Conservation (phyloP, 306 rosid genomes). For the Ammopiptanthus mongolicus region DNA sequence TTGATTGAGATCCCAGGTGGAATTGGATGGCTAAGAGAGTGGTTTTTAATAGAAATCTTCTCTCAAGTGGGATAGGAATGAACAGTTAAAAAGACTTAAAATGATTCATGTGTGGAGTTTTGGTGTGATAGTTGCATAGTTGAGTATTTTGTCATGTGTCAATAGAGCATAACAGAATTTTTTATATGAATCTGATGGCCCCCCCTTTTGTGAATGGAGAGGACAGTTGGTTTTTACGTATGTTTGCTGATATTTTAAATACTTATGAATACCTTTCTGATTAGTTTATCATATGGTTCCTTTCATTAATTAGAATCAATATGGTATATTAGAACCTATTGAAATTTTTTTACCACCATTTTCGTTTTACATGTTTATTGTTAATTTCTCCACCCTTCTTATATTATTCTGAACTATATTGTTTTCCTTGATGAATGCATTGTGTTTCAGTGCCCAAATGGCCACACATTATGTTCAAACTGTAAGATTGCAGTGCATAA, state of each 20-base stretch:
- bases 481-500: slow-evolving; percentile 75
- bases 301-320: too few relatives aligned
- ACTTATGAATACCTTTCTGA: too few relatives aligned
- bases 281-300: too few relatives aligned
- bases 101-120: background rate
- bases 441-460: slow-evolving; percentile 83
- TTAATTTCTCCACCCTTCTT: background rate
- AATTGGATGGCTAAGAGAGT: background rate
- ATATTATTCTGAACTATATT: slow-evolving; percentile 12
- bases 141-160: too few relatives aligned
- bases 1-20: background rate
- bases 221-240: background rate
- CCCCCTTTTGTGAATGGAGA: background rate
- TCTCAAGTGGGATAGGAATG: background rate
- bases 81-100: background rate
- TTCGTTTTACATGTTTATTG: background rate
- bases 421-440: slow-evolving; percentile 6
- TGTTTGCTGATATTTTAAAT: background rate
- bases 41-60: background rate
- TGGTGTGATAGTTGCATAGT: background rate
- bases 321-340: background rate
- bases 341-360: background rate
- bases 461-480: slow-evolving; percentile 84
- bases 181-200: too few relatives aligned
- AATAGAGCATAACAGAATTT: too few relatives aligned